Conservation (phyloP, 768 basidiomycete species). For the Strobilomyces confusus region DNA sequence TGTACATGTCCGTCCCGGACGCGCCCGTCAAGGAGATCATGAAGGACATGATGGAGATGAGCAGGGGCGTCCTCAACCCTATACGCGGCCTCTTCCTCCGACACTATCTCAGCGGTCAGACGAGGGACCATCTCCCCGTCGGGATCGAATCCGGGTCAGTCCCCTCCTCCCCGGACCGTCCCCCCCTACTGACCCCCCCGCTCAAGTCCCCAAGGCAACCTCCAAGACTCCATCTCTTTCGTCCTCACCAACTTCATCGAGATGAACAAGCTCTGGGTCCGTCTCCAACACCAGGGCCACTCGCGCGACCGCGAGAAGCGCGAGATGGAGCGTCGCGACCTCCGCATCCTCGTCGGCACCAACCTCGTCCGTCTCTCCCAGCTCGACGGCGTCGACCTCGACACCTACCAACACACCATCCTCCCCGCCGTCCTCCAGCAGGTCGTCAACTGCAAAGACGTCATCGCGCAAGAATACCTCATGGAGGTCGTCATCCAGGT, state of each 20-base stretch:
- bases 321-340: conserved; percentile 90
- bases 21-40: conserved; percentile 99
- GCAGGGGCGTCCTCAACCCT: conserved; percentile 94
- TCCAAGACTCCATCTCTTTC: conserved; percentile 94
- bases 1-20: conserved; percentile 98
- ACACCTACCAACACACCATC: conserved; percentile 82
- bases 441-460: conserved; percentile 97
- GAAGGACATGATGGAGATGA: conserved; percentile 99
- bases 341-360: conserved; percentile 95
- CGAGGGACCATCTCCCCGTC: conserved; percentile 91
- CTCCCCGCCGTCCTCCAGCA: conserved; percentile 94
- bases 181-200: neutral
- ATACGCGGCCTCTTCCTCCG: conserved; percentile 92
- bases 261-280: conserved; percentile 99
- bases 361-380: conserved; percentile 95
- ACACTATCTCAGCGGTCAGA: conserved; percentile 96
- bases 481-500: conserved; percentile 99
- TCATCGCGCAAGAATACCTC: conserved; percentile 97
- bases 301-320: conserved; percentile 96
- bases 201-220: conserved; percentile 74
- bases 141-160: conserved; percentile 77
- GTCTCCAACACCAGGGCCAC: conserved; percentile 96
- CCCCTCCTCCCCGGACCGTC: neutral
- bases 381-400: conserved; percentile 93
- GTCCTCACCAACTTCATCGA: conserved; percentile 99